Evolutionary conservation across 106 monocot genomes (phyloP), one percentile per base, ranked within the genome.

Genomic region (Apostasia shenzhenica): DNA sequence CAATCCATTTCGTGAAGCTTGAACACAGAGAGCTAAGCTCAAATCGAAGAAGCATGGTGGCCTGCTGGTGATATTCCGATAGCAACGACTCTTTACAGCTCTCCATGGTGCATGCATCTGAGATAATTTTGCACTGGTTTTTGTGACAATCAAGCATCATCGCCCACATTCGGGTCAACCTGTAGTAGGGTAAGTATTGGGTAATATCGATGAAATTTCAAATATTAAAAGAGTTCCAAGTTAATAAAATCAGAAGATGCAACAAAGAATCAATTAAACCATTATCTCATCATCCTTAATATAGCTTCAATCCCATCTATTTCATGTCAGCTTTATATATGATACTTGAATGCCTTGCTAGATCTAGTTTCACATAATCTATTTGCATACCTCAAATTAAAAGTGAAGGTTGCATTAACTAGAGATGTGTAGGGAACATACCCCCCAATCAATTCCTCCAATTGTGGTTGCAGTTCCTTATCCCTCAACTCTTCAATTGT

Each of bases 361-460:
- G 26, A 26, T 26, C 26, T 26, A 26, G 26, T 26, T 26, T 26
- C 26, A 26, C 26, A 26, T 26, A 26, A 26, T 26, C 26, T 26
- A 26, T 26, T 26, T 26, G 26, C 26, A 26, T 26, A 26, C 26
- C 26, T 26, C 26, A 26, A 26, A 26, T 26, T 3, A 63, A 63
- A 63, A 41, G 10, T 72, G 43, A 39, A 57, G 39, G 13, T 43
- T 14, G 41, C 14, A 51, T 59, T 51, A 73, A 55, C 37, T 57
- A 48, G 12, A 60, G 54, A 8, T 47, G 51, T 2, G 51, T 14
- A 57, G 5, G 48, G 41, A 75, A 76, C 12, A 70, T 89, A 99
- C 97, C 89, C 89, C 60, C 69, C 81, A 67, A 99, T 99, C 55
- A 92, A 80, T 77, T 99, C 97, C 66, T 92, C 92, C 9, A 99